Evolutionary conservation across 2,329 filamentous ascomycete species (phyloP), one percentile per base, ranked within the genome.

Genomic region (Fusarium euwallaceae): DNA sequence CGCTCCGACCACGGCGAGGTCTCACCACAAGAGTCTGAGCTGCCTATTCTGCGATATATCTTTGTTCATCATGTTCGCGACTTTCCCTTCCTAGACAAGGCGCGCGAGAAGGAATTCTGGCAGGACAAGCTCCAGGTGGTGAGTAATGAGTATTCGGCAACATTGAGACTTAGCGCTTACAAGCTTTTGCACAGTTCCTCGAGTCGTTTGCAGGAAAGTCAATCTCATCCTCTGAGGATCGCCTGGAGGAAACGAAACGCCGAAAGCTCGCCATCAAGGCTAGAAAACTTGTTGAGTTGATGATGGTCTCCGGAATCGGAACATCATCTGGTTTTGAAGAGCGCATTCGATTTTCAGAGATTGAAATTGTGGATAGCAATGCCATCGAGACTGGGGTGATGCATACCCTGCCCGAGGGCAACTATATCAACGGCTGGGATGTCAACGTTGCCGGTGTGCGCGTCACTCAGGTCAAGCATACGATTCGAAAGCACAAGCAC

Each of bases 81-180:
- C 79, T 99, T 99, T 79, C 97, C 97, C 1, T 99, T 99, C 81
- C 90, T 99, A 74, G 95, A 99, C 84, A 95, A 97, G 87, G 97
- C 97, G 24, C 93, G 91, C 80, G 97, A 99, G 88, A 98, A 98
- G 89, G 97, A 99, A 84, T 99, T 99, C 80, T 99, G 97, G 97
- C 97, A 99, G 85, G 95, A 98, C 82, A 98, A 97, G 83, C 87
- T 99, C 70, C 97, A 99, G 87, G 91, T 95, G 81, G 94, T 97
- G 85, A 77, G 93, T 92, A 51, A 65, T 64, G 36, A 29, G 22
- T 34, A 41, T 55, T 17, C 6, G 32, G 10, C 45, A 39, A 24
- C 16, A 14, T 12, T 11, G 16, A 4, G 27, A 37, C 17, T 39
- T 58, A 32, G 51, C 24, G 43, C 72, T 77, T 58, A 78, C 39